Evolutionary conservation across 441 rosid species (phyloP).

Genomic region (Isatis lusitanica): DNA sequence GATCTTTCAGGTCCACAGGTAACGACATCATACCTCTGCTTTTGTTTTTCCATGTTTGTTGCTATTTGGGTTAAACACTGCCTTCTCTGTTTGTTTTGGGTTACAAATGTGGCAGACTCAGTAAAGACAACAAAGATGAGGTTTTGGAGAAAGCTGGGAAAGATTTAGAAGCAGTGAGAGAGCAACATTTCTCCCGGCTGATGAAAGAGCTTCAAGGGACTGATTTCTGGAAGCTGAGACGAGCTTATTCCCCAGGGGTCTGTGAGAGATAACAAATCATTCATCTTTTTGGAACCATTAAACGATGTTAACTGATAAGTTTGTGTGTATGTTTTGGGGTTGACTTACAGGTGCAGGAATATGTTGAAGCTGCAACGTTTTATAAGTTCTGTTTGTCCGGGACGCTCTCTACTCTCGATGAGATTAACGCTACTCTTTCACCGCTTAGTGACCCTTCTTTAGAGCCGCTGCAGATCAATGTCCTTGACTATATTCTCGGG

Average conservation of each 20-base stretch:
- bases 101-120: slow-evolving; percentile 46
- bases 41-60: neutral
- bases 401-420: slow-evolving; percentile 67
- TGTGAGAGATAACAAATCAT: slow-evolving; percentile 15
- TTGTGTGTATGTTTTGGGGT: neutral
- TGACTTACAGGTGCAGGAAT: slow-evolving; percentile 81
- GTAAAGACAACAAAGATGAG: slow-evolving; percentile 71
- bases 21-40: slow-evolving; percentile 6
- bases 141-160: slow-evolving; percentile 82
- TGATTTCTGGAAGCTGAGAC: slow-evolving; percentile 91
- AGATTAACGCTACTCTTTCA: slow-evolving; percentile 63
- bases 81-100: neutral
- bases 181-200: slow-evolving; percentile 60
- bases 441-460: slow-evolving; percentile 65
- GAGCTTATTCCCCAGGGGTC: slow-evolving; percentile 93
- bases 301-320: neutral
- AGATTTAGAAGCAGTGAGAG: slow-evolving; percentile 64
- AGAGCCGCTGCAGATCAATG: slow-evolving; percentile 77
- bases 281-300: slow-evolving; percentile 3
- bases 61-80: neutral
- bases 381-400: slow-evolving; percentile 78
- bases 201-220: slow-evolving; percentile 84
- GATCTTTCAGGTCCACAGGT: slow-evolving; percentile 96
- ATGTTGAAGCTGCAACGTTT: slow-evolving; percentile 91
- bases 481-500: slow-evolving; percentile 90